Evolutionary conservation across 306 rosid species (phyloP).

Genomic region (Arachis stenosperma): DNA sequence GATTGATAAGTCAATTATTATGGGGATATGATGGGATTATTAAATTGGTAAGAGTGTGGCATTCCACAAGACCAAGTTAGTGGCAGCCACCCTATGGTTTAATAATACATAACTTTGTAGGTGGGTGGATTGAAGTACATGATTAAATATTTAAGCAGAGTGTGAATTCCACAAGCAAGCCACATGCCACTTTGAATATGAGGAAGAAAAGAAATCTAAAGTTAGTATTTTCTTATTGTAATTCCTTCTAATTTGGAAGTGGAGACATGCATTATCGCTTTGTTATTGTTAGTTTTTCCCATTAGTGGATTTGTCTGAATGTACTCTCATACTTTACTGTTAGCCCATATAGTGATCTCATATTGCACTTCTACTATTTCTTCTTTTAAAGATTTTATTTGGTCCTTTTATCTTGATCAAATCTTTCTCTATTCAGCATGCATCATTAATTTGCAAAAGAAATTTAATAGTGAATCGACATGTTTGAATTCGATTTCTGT

Average conservation of each 20-base stretch:
- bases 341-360: not conserved
- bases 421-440: not conserved
- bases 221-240: not conserved
- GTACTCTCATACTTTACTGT: conserved; percentile 30
- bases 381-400: conserved; percentile 8
- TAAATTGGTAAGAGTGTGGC: not conserved
- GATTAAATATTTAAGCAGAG: conserved; percentile 27
- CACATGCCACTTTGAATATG: conserved; percentile 36
- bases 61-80: conserved; percentile 11
- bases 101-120: not conserved
- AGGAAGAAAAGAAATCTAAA: not conserved
- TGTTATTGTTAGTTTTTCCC: conserved; percentile 12
- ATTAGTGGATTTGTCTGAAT: conserved; percentile 13
- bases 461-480: no score
- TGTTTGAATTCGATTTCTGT: not conserved
- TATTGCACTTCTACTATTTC: conserved; percentile 10
- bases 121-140: not conserved
- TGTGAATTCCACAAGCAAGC: conserved; percentile 46
- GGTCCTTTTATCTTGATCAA: not conserved
- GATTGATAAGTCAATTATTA: not conserved
- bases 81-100: conserved; percentile 17
- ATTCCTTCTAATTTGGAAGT: conserved; percentile 7
- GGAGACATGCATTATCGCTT: conserved; percentile 27
- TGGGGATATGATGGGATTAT: not conserved
- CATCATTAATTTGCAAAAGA: no score